A percentile compares a stretch with the other conserved stretches of the same genome.
phyloP scores from a whole-genome alignment of 2,329 filamentous ascomycete species.

The Hymenoscyphus occultus region DNA sequence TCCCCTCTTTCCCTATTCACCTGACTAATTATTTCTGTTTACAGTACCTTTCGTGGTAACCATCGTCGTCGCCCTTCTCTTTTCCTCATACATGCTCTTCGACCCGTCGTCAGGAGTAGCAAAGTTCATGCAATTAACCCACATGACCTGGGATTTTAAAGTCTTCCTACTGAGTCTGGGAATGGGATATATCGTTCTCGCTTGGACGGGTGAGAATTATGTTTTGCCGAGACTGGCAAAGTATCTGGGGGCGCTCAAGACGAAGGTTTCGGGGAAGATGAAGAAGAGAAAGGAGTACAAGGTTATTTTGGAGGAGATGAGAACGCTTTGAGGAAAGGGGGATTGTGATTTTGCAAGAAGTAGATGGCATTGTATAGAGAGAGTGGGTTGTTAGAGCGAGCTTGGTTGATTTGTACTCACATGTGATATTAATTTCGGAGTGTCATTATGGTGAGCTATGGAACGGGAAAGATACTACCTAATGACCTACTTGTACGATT shows the following conservation, averaged over 20 bases:
- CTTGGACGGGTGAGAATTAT: constrained; percentile 69
- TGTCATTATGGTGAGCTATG: too few relatives aligned
- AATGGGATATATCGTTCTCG: constrained; percentile 61
- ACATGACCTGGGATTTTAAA: constrained; percentile 70
- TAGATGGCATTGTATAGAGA: too few relatives aligned
- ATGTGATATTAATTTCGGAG: too few relatives aligned
- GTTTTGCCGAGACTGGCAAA: constrained; percentile 68
- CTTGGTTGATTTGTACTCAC: too few relatives aligned
- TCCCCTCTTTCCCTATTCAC: too few relatives aligned
- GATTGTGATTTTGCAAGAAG: not conserved
- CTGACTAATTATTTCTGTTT: too few relatives aligned
- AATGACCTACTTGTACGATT: too few relatives aligned
- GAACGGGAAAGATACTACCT: too few relatives aligned
- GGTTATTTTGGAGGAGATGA: constrained; percentile 67
- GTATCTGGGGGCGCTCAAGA: constrained; percentile 59
- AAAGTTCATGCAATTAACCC: constrained; percentile 81
- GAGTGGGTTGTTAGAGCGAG: too few relatives aligned
- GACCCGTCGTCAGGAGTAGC: constrained; percentile 67
- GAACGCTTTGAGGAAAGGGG: constrained; percentile 24
- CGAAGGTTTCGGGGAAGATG: constrained; percentile 52
- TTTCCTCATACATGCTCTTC: constrained; percentile 79
- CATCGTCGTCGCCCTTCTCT: constrained; percentile 62
- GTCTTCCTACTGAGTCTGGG: constrained; percentile 70
- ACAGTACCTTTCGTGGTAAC: constrained; percentile 80
- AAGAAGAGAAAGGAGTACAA: constrained; percentile 92